A percentile compares a stretch with the other conserved stretches of the same genome.
phyloP scores from a whole-genome alignment of 2,329 filamentous ascomycete species.

The Sordariomycetes sp. region DNA sequence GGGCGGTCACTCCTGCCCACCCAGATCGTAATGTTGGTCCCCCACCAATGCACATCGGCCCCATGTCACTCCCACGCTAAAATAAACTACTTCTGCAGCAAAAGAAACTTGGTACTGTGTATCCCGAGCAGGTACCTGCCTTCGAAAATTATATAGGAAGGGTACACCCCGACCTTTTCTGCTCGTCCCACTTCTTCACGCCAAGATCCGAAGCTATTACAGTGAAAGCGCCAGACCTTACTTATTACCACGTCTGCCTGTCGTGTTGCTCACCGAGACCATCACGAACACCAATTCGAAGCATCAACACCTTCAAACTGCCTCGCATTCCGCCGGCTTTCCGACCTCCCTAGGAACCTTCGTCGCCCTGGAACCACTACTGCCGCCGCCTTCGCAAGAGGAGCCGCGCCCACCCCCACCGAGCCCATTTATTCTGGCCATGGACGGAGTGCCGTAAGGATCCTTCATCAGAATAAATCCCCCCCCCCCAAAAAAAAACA shows the following conservation, averaged over 20 bases:
- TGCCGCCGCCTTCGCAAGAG: neutral
- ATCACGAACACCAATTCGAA: no score
- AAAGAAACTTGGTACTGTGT: neutral
- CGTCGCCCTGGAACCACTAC: no score
- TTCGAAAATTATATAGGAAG: constrained; percentile 3
- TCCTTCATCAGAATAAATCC: neutral
- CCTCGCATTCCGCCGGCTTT: no score
- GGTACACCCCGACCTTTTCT: constrained; percentile 1
- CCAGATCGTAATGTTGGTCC: neutral
- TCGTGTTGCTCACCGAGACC: neutral
- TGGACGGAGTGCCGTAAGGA: neutral
- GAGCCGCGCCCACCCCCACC: neutral
- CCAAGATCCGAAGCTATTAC: neutral
- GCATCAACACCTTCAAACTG: no score
- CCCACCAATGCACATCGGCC: no score
- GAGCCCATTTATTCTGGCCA: neutral
- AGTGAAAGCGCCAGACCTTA: neutral
- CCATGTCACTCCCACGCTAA: neutral
- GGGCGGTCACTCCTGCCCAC: neutral
- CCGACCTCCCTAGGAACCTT: no score
- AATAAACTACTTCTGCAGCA: neutral
- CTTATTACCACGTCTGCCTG: neutral
- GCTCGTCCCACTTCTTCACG: constrained; percentile 1
- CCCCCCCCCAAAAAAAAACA: neutral
- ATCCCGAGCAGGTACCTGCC: neutral